These are phyloP conservation scores for Gymnopilus dilepis DNA, from an alignment of 768 basidiomycete genomes.

Conservation along the genomic window DNA sequence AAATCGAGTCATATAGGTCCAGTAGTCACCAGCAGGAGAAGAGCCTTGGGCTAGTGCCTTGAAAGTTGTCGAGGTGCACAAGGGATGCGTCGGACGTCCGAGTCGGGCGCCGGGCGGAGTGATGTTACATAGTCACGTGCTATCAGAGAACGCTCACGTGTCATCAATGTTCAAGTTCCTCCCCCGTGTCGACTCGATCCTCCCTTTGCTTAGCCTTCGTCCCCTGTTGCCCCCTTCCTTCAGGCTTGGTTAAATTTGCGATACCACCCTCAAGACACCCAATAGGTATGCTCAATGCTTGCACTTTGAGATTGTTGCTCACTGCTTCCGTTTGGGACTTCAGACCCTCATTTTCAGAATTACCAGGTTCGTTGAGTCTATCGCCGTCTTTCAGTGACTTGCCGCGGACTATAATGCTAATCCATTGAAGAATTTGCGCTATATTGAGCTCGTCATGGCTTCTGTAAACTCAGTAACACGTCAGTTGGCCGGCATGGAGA, in stretches of 20 bases:
- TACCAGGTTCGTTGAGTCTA: not conserved
- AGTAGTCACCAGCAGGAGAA: too few species aligned
- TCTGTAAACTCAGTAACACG: constrained; percentile 66
- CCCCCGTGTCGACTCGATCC: not conserved
- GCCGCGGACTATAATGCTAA: not conserved
- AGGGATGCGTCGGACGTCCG: too few species aligned
- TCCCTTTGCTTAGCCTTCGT: not conserved
- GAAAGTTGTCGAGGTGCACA: too few species aligned
- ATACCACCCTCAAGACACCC: constrained; percentile 2
- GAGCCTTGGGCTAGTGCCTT: too few species aligned
- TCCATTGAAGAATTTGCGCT: not conserved
- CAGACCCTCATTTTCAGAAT: too few species aligned
- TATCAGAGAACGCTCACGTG: constrained; percentile 19
- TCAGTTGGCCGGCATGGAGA: constrained; percentile 73
- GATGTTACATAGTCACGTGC: too few species aligned
- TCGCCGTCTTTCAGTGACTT: not conserved
- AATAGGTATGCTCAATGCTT: not conserved
- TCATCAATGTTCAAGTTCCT: constrained; percentile 12
- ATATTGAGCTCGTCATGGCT: constrained; percentile 26
- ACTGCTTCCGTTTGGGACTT: too few species aligned
- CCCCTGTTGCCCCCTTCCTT: constrained; percentile 11
- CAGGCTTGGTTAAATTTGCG: constrained; percentile 13
- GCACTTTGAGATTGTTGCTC: too few species aligned
- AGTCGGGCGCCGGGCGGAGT: too few species aligned
- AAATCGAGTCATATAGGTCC: too few species aligned